Conservation (phyloP, 805 yeast genomes). For the Tetrapisispora pingtungensis region DNA sequence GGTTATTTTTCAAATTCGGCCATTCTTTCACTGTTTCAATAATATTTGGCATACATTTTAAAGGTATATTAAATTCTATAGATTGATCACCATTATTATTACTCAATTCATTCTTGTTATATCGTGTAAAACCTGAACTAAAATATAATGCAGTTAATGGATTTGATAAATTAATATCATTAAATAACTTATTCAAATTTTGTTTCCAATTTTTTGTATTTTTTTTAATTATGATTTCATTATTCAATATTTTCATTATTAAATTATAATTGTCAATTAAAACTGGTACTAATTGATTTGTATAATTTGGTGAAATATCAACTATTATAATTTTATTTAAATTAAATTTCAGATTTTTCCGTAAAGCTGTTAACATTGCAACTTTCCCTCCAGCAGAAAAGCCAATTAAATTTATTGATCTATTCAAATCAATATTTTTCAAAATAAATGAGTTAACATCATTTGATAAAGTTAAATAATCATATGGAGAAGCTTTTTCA, state of each 20-base stretch:
- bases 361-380: constrained; percentile 37
- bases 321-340: constrained; percentile 37
- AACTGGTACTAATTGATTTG: constrained; percentile 14
- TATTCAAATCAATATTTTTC: constrained; percentile 13
- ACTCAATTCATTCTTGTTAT: constrained; percentile 7
- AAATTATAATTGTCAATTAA: constrained; percentile 14
- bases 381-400: constrained; percentile 58
- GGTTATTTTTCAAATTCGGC: constrained; percentile 10
- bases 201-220: constrained; percentile 19
- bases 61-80: constrained; percentile 15
- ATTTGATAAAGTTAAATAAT: constrained; percentile 34
- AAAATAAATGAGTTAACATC: constrained; percentile 35
- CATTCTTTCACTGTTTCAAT: constrained; percentile 16
- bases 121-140: constrained; percentile 18
- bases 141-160: constrained; percentile 16
- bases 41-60: constrained; percentile 20
- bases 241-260: constrained; percentile 14
- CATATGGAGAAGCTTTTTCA: constrained; percentile 35
- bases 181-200: constrained; percentile 11
- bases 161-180: constrained; percentile 11
- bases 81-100: constrained; percentile 8
- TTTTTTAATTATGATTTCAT: constrained; percentile 14
- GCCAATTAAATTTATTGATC: constrained; percentile 34
- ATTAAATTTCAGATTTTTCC: constrained; percentile 8
- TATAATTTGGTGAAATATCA: constrained; percentile 26